Percentiles rank a stretch among this genome's conserved stretches.
These are phyloP conservation scores for Shiraia bambusicola DNA, from an alignment of 2,329 filamentous ascomycete genomes.

Conservation along the genomic window DNA sequence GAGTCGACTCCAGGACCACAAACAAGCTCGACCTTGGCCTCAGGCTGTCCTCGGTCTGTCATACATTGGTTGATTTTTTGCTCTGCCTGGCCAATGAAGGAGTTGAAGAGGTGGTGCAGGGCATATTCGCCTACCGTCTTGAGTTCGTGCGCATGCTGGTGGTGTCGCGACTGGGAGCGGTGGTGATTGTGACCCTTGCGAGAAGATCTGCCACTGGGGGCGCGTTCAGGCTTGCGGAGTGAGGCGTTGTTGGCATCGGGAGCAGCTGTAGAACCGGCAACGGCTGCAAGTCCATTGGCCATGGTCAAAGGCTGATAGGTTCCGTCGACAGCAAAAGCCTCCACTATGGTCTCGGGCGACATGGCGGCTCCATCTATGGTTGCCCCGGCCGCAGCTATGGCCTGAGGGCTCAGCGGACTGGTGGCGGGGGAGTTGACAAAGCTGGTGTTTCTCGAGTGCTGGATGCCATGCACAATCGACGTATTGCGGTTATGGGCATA, in stretches of 20 bases:
- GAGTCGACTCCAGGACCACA: constrained; percentile 88
- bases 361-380: constrained; percentile 45
- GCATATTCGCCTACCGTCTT: constrained; percentile 98
- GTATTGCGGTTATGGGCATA: constrained; percentile 95
- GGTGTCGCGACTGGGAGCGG: constrained; percentile 67
- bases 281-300: constrained; percentile 14
- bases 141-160: constrained; percentile 68
- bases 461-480: constrained; percentile 94
- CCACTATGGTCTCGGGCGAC: constrained; percentile 44
- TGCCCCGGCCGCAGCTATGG: constrained; percentile 60
- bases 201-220: constrained; percentile 60
- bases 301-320: constrained; percentile 14
- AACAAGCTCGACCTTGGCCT: constrained; percentile 82
- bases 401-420: constrained; percentile 84
- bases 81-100: constrained; percentile 96
- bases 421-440: constrained; percentile 71
- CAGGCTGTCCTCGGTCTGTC: constrained; percentile 73
- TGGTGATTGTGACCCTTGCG: constrained; percentile 77
- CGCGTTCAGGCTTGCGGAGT: constrained; percentile 47
- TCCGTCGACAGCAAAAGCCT: constrained; percentile 38
- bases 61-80: constrained; percentile 91
- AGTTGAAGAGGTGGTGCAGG: constrained; percentile 92
- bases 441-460: constrained; percentile 88
- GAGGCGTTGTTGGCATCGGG: constrained; percentile 20
- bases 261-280: constrained; percentile 4